These are phyloP conservation scores for Colletotrichum navitas DNA, from an alignment of 2,329 filamentous ascomycete species.

Conservation along the genomic window DNA sequence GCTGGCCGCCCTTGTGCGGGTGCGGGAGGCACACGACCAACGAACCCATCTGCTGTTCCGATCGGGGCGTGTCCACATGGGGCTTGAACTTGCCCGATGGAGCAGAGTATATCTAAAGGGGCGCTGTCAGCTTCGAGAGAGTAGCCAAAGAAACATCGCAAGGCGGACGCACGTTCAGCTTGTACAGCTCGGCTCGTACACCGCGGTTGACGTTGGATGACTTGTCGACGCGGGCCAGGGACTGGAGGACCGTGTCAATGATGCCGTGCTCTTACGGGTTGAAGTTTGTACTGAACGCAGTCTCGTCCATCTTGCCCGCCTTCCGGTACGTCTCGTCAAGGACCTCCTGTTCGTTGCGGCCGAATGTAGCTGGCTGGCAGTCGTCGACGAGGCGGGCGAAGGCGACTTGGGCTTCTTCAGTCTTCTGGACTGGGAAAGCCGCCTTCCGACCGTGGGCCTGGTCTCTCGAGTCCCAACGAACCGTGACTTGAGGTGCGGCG, in stretches of 20 bases:
- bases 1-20: conserved; percentile 55
- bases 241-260: conserved; percentile 61
- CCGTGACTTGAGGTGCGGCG: background rate
- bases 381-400: conserved; percentile 48
- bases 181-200: conserved; percentile 68
- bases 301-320: conserved; percentile 61
- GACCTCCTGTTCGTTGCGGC: conserved; percentile 58
- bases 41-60: conserved; percentile 61
- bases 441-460: conserved; percentile 35
- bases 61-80: conserved; percentile 67
- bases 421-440: conserved; percentile 33
- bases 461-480: conserved; percentile 43
- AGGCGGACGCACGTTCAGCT: conserved; percentile 59
- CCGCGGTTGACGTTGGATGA: conserved; percentile 48
- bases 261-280: conserved; percentile 65
- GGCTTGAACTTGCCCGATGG: conserved; percentile 63
- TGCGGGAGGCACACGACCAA: conserved; percentile 64
- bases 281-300: conserved; percentile 62
- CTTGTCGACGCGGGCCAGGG: conserved; percentile 52
- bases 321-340: conserved; percentile 66
- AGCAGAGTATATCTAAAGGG: conserved; percentile 61
- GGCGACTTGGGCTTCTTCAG: conserved; percentile 9
- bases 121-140: background rate
- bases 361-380: conserved; percentile 63
- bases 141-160: background rate